Evolutionary conservation across 2,329 filamentous ascomycete genomes (phyloP).

Genomic region (Aspergillus cejpii): DNA sequence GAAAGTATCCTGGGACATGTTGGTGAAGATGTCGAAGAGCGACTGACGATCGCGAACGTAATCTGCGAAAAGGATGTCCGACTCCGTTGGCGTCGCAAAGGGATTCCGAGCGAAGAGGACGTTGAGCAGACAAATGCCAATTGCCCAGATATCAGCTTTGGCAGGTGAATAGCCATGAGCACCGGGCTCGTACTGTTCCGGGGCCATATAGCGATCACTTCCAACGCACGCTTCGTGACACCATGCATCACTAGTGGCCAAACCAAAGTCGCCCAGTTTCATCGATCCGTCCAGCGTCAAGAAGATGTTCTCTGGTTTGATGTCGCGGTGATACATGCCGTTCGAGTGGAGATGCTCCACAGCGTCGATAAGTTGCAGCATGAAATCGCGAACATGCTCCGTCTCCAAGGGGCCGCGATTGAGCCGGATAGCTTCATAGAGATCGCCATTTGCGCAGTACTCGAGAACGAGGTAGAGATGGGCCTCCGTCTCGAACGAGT

Average conservation of each 20-base stretch:
- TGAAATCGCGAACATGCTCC: slow-evolving; percentile 93
- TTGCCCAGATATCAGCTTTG: slow-evolving; percentile 92
- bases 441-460: slow-evolving; percentile 88
- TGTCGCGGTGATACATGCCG: slow-evolving; percentile 91
- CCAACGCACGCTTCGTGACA: slow-evolving; percentile 89
- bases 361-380: slow-evolving; percentile 86
- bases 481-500: slow-evolving; percentile 84
- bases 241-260: slow-evolving; percentile 84
- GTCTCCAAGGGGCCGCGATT: slow-evolving; percentile 86
- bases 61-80: slow-evolving; percentile 89
- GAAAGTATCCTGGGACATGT: slow-evolving; percentile 97
- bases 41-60: slow-evolving; percentile 91
- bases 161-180: slow-evolving; percentile 84
- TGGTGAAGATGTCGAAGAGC: slow-evolving; percentile 94
- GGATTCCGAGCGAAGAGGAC: slow-evolving; percentile 95
- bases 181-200: slow-evolving; percentile 90
- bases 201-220: slow-evolving; percentile 98
- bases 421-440: slow-evolving; percentile 93
- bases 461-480: slow-evolving; percentile 91
- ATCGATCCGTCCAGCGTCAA: slow-evolving; percentile 75
- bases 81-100: slow-evolving; percentile 81
- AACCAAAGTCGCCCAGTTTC: slow-evolving; percentile 95
- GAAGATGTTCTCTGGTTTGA: slow-evolving; percentile 99
- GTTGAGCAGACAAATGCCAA: slow-evolving; percentile 94
- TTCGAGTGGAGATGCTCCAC: slow-evolving; percentile 86